Evolutionary conservation across 2,329 filamentous ascomycete genomes (phyloP), one percentile per base, ranked within the genome.

Genomic region (Neospermospora avenae): DNA sequence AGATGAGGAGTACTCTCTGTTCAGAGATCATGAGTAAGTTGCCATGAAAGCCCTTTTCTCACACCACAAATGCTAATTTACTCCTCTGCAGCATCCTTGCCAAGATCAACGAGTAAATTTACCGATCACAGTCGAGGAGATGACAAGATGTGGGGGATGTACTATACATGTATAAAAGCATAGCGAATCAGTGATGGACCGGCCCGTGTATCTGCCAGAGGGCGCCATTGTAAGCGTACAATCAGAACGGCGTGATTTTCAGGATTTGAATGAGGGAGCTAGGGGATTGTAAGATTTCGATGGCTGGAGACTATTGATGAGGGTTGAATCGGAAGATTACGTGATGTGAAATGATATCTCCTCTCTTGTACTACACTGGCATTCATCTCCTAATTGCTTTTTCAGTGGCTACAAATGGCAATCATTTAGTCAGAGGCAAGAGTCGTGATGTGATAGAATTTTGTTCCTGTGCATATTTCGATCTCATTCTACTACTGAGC

Each of bases 11-110:
- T 98, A 86, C 82, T 87, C 89, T 66, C 86, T 99, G 67, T 99
- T 96, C 89, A 86, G 95, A 73, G 95, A 99, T 79, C 90, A 92
- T 81, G 95, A 99, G 93, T 98, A 87, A 80, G 93, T 89, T 37
- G 51, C 16, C 37, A 20, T 13, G 16, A 28, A 11, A 31, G 28
- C 18, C 11, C n/a, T 7, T 2, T 28, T 11, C 24, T 18, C 31
- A 20, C 31, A 49, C 4, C 42, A 13, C 11, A 39, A 10, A 8
- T 10, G 13, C 28, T n/a, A 45, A 57, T 55, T 62, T 35, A 60
- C 42, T n/a, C 24, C 25, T 41, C 16, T 18, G 5, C 71, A 97
- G 93, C 77, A 91, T 99, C 70, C 86, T 99, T 63, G 95, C 95
- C 77, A 99, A 98, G 89, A 96, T 99, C 85, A 96, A 91, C 80